phyloP scores from a whole-genome alignment of 345 rosid genomes.

The Aethionema arabicum region DNA sequence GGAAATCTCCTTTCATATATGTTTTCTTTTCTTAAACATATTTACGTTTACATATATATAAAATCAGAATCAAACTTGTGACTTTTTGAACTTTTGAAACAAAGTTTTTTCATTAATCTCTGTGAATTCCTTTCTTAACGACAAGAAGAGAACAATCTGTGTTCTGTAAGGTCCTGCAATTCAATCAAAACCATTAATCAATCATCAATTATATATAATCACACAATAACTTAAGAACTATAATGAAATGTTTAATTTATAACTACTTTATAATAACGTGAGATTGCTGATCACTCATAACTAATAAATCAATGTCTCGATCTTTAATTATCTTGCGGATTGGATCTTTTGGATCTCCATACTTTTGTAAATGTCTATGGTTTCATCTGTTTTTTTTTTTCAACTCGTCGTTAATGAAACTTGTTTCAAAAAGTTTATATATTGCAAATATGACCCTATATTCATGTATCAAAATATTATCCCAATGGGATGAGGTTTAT shows the following conservation, averaged over 20 bases:
- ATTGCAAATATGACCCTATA: background rate
- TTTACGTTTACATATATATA: slow-evolving; percentile 18
- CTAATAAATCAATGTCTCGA: slow-evolving; percentile 35
- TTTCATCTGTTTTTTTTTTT: slow-evolving; percentile 35
- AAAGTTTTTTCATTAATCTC: background rate
- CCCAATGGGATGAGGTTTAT: too few species aligned
- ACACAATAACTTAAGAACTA: background rate
- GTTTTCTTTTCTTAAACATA: too few species aligned
- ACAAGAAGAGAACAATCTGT: slow-evolving; percentile 22
- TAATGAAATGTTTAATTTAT: background rate
- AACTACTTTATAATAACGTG: slow-evolving; percentile 38
- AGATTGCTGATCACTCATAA: slow-evolving; percentile 29
- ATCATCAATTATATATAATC: too few species aligned
- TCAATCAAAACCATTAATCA: background rate
- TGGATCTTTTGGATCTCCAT: slow-evolving; percentile 40
- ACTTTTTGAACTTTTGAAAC: background rate
- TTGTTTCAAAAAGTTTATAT: background rate
- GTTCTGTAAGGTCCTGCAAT: slow-evolving; percentile 27
- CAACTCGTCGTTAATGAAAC: background rate
- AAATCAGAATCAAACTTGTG: background rate
- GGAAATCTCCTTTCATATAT: too few species aligned
- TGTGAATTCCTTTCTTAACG: slow-evolving; percentile 14
- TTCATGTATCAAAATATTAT: slow-evolving; percentile 29
- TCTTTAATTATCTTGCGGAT: slow-evolving; percentile 40
- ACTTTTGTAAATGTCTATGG: slow-evolving; percentile 42